Conservation (phyloP, 257 asterid species). For the Perilla frutescens region DNA sequence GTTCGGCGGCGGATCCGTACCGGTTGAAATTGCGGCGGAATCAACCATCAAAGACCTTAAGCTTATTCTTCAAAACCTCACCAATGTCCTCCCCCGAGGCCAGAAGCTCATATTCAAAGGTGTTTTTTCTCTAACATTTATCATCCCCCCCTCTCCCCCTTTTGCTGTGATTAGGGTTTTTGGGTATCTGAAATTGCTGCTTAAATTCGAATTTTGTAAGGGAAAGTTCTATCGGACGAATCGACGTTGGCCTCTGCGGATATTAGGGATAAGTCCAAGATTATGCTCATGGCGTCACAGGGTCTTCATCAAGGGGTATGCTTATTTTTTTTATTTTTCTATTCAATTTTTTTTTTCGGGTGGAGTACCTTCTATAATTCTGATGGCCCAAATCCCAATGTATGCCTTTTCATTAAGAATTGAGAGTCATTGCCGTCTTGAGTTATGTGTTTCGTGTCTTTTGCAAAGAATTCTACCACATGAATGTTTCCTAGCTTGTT, state of each 20-base stretch:
- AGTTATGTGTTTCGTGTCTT: conserved; percentile 16
- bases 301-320: conserved; percentile 96
- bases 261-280: conserved; percentile 63
- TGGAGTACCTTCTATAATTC: not conserved
- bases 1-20: conserved; percentile 73
- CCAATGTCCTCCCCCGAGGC: conserved; percentile 94
- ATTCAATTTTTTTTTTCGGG: not conserved
- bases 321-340: conserved; percentile 3
- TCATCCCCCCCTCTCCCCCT: not conserved
- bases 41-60: conserved; percentile 75
- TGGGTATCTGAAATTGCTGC: not conserved
- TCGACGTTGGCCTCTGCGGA: conserved; percentile 61
- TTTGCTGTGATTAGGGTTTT: conserved; percentile 17
- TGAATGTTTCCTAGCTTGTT: not conserved
- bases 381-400: not conserved
- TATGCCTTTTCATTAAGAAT: not conserved
- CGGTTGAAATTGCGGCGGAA: conserved; percentile 54
- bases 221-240: conserved; percentile 67
- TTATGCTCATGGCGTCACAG: conserved; percentile 94
- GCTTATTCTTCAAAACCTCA: conserved; percentile 66
- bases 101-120: conserved; percentile 94
- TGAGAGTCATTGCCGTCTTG: not conserved
- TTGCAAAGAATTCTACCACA: not conserved
- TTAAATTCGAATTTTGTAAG: conserved; percentile 41
- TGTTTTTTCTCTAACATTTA: conserved; percentile 20